Percentiles rank a stretch among this genome's conserved stretches.
Conservation (phyloP, 352 stramenopile species). For the Pythium aquatile region DNA sequence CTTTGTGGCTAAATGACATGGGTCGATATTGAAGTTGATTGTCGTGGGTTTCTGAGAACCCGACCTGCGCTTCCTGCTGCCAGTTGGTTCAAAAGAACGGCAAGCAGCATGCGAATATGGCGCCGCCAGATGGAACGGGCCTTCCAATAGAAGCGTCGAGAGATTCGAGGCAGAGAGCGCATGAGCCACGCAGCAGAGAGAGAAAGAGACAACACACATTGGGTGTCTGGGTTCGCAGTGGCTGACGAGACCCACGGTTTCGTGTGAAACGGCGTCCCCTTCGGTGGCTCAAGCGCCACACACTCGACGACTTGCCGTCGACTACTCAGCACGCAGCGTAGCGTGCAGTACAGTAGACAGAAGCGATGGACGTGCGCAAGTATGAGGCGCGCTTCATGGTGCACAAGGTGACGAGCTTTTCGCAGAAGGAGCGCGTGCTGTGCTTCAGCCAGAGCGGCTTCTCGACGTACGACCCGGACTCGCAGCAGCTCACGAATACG, state of each 20-base stretch:
- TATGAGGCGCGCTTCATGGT: slow-evolving; percentile 81
- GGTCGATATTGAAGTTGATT: too few species aligned
- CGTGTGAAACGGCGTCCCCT: not conserved
- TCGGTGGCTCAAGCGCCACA: not conserved
- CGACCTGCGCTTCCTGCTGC: not conserved
- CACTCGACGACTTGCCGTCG: not conserved
- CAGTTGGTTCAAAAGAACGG: slow-evolving; percentile 5
- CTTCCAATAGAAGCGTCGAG: not conserved
- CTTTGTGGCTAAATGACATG: too few species aligned
- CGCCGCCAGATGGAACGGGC: not conserved
- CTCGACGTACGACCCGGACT: slow-evolving; percentile 70
- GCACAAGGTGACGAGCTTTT: slow-evolving; percentile 80
- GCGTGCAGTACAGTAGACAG: too few species aligned
- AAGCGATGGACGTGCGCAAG: slow-evolving; percentile 50
- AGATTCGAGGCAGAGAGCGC: not conserved
- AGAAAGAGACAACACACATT: not conserved
- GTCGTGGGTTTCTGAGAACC: not conserved
- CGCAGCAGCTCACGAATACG: slow-evolving; percentile 70
- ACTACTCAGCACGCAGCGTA: too few species aligned
- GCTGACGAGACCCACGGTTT: not conserved
- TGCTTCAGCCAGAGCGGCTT: slow-evolving; percentile 77
- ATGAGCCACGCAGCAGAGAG: not conserved
- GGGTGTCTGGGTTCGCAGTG: not conserved
- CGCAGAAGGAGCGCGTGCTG: slow-evolving; percentile 81
- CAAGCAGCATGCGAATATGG: not conserved